Percentiles rank a stretch among this genome's conserved stretches.
phyloP scores from a whole-genome alignment of 2,329 filamentous ascomycete genomes.

The Diaporthe ampelina region DNA sequence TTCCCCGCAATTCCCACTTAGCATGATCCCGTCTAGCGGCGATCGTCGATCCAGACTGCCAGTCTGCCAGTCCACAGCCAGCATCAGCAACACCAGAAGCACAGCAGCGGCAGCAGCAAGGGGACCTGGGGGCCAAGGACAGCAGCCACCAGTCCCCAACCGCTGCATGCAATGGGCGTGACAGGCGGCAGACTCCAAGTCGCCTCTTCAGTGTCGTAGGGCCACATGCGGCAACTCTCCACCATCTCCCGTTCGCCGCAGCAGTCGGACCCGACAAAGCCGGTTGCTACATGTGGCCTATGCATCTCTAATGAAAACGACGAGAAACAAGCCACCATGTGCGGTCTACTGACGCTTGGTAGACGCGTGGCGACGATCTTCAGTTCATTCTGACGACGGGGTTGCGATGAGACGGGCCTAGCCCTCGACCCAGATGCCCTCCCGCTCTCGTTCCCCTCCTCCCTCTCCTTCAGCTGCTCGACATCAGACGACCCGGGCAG shows the following conservation, averaged over 20 bases:
- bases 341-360: slow-evolving; percentile 9
- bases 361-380: slow-evolving; percentile 32
- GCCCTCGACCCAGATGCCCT: background rate
- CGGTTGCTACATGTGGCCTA: slow-evolving; percentile 18
- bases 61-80: slow-evolving; percentile 1
- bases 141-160: slow-evolving; percentile 15
- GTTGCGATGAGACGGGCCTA: slow-evolving; percentile 7
- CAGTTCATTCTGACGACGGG: slow-evolving; percentile 17
- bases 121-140: slow-evolving; percentile 2
- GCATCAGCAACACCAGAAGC: too few species aligned
- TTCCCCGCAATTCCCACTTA: slow-evolving; percentile 29
- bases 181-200: slow-evolving; percentile 15
- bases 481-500: slow-evolving; percentile 12
- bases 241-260: slow-evolving; percentile 10
- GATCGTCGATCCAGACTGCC: slow-evolving; percentile 32
- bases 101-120: background rate
- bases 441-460: background rate
- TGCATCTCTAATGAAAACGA: slow-evolving; percentile 21
- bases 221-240: background rate
- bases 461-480: background rate
- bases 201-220: background rate
- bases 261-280: slow-evolving; percentile 29
- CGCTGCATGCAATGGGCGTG: slow-evolving; percentile 5
- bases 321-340: slow-evolving; percentile 19
- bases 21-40: slow-evolving; percentile 35